These are phyloP conservation scores for Cucumis sativus DNA, from an alignment of 306 rosid genomes.

Conservation along the genomic window DNA sequence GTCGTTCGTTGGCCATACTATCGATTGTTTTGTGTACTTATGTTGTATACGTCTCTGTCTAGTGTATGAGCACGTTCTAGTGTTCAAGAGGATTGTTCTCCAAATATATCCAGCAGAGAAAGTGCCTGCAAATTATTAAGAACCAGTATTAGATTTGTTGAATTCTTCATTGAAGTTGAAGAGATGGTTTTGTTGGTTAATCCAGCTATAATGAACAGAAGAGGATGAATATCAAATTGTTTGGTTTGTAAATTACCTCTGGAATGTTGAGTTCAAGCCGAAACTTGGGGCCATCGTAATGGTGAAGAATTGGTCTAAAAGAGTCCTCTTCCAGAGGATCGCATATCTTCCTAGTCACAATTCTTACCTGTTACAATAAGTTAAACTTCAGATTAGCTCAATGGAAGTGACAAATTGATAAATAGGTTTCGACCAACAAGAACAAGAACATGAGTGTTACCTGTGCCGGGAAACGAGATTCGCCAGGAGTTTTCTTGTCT, in stretches of 20 bases:
- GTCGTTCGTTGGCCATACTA: not conserved
- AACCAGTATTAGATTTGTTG: not conserved
- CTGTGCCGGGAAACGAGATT: constrained; percentile 98
- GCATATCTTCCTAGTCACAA: constrained; percentile 62
- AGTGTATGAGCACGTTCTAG: not conserved
- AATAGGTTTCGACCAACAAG: not conserved
- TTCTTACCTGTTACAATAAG: constrained; percentile 39
- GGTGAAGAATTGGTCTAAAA: constrained; percentile 95
- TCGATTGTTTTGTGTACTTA: not conserved
- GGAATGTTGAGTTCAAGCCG: constrained; percentile 75
- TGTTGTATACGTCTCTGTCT: not conserved
- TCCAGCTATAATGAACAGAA: not conserved
- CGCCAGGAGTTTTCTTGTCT: constrained; percentile 77
- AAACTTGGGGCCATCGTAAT: constrained; percentile 89
- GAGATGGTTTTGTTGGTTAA: not conserved
- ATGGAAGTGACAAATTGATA: not conserved
- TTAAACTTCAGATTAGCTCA: not conserved
- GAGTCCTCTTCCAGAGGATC: constrained; percentile 92
- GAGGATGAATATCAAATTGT: not conserved
- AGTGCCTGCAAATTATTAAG: constrained; percentile 43
- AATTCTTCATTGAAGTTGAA: not conserved
- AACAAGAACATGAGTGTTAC: constrained; percentile 10
- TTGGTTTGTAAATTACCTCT: constrained; percentile 35
- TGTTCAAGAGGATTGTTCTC: constrained; percentile 39
- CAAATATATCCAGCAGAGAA: constrained; percentile 79